Evolutionary conservation across 176 grass and related monocot genomes (phyloP).

Genomic region (Lolium rigidum): DNA sequence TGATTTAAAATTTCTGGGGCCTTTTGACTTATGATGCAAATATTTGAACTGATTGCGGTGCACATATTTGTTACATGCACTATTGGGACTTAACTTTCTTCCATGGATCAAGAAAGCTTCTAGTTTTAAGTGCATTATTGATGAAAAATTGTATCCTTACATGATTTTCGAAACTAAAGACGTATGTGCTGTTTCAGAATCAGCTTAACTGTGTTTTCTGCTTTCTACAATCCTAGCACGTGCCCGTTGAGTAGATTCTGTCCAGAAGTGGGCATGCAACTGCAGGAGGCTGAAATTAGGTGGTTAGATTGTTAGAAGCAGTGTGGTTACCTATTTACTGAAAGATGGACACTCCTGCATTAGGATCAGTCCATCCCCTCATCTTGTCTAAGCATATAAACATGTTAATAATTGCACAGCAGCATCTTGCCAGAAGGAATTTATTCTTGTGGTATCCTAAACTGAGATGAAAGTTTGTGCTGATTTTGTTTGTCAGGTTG

Average conservation of each 20-base stretch:
- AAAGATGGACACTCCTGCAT: background rate
- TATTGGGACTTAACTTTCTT: constrained; percentile 9
- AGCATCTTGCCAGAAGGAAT: background rate
- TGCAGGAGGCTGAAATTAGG: background rate
- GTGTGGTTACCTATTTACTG: constrained; percentile 11
- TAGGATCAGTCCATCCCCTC: background rate
- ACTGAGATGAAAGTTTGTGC: background rate
- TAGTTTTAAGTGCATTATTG: constrained; percentile 19
- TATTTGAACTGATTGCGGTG: constrained; percentile 6
- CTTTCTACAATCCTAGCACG: background rate
- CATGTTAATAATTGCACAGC: background rate
- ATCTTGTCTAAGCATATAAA: constrained; percentile 28
- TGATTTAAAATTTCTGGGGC: background rate
- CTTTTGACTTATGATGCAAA: constrained; percentile 7
- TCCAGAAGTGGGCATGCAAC: background rate
- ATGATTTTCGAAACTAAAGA: constrained; percentile 1
- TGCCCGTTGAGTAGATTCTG: background rate
- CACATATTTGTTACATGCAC: constrained; percentile 12
- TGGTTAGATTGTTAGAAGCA: constrained; percentile 6
- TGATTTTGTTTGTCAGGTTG: constrained; percentile 19
- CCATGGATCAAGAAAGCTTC: background rate
- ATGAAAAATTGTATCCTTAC: background rate
- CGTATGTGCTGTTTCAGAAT: constrained; percentile 24
- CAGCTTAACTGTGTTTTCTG: background rate
- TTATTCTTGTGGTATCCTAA: constrained; percentile 3